phyloP scores from a whole-genome alignment of 1,284 basidiomycete genomes.

The Polyporus tsugae region DNA sequence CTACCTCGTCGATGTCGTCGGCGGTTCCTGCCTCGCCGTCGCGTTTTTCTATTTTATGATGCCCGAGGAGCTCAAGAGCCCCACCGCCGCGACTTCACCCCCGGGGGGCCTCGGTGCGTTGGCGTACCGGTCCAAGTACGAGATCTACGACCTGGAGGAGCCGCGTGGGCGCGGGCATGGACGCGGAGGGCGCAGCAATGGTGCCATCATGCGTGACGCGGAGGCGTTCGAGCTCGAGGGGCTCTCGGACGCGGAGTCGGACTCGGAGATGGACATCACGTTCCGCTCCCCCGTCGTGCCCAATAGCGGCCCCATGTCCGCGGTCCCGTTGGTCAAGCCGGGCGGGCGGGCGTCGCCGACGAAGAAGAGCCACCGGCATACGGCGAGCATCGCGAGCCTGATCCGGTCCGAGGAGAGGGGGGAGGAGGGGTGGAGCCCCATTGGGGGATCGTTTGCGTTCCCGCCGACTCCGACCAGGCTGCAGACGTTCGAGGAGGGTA shows the following conservation, averaged over 20 bases:
- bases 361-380: constrained; percentile 69
- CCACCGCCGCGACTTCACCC: constrained; percentile 56
- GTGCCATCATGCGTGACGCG: constrained; percentile 48
- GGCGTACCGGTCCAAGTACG: constrained; percentile 66
- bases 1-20: constrained; percentile 97
- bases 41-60: constrained; percentile 90
- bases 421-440: constrained; percentile 83
- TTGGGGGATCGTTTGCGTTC: constrained; percentile 56
- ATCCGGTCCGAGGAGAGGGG: constrained; percentile 77
- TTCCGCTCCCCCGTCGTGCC: constrained; percentile 70
- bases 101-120: constrained; percentile 47
- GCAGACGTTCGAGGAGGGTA: constrained; percentile 31
- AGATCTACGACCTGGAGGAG: constrained; percentile 73
- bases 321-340: constrained; percentile 45
- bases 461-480: constrained; percentile 46
- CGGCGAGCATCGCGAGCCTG: constrained; percentile 82
- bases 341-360: constrained; percentile 35
- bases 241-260: constrained; percentile 56
- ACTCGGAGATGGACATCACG: constrained; percentile 72
- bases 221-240: constrained; percentile 67
- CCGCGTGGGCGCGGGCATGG: constrained; percentile 42
- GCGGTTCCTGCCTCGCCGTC: constrained; percentile 90
- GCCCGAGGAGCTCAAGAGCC: constrained; percentile 78
- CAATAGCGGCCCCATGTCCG: constrained; percentile 45
- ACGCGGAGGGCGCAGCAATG: constrained; percentile 39